These are phyloP conservation scores for Cyclanthera cordifolia DNA, from an alignment of 306 rosid species.

Conservation along the genomic window DNA sequence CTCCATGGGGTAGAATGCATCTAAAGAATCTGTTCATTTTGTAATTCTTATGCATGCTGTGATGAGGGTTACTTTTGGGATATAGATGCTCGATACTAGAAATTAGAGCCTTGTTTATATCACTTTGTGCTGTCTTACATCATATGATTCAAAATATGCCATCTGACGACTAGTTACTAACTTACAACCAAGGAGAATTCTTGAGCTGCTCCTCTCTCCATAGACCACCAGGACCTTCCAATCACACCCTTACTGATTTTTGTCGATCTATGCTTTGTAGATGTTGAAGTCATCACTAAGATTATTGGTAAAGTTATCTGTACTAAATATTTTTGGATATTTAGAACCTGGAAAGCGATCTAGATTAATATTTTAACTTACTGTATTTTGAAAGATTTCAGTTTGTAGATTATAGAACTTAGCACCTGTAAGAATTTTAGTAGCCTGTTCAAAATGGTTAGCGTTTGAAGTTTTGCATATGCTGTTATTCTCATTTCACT, in stretches of 20 bases:
- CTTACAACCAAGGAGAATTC: background rate
- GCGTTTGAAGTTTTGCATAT: background rate
- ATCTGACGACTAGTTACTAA: background rate
- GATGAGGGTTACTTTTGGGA: background rate
- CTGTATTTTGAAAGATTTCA: background rate
- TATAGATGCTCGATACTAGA: constrained; percentile 45
- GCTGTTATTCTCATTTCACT: background rate
- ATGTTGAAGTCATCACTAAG: background rate
- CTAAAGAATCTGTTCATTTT: background rate
- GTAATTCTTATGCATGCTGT: background rate
- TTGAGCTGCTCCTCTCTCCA: background rate
- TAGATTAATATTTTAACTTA: background rate
- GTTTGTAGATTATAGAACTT: background rate
- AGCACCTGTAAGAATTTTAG: background rate
- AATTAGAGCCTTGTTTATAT: constrained; percentile 47
- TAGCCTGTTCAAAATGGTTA: background rate
- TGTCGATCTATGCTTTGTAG: background rate
- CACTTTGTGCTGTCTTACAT: constrained; percentile 49
- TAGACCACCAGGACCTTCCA: background rate
- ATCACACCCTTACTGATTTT: background rate
- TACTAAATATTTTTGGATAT: background rate
- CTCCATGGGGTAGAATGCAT: constrained; percentile 63
- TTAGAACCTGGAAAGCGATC: background rate
- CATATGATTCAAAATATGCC: background rate
- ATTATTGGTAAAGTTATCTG: background rate